These are phyloP conservation scores for Acacia pycnantha DNA, from an alignment of 331 rosid species.

Conservation along the genomic window DNA sequence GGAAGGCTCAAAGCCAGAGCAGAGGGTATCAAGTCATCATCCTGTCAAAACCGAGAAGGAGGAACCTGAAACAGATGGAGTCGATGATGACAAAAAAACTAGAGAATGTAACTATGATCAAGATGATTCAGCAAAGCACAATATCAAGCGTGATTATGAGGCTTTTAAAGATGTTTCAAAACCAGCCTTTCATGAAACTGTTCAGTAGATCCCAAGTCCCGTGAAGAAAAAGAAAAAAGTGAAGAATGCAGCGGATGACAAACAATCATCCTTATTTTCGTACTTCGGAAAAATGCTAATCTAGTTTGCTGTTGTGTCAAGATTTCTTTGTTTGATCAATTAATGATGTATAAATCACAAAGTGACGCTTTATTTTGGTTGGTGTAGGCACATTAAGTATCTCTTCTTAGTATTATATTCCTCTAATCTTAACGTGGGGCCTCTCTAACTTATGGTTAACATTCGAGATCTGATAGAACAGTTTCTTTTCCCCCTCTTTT, in stretches of 20 bases:
- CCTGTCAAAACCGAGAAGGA: conserved; percentile 39
- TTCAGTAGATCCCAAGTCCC: conserved; percentile 39
- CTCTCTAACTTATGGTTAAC: not conserved
- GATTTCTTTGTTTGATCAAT: conserved; percentile 14
- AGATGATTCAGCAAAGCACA: conserved; percentile 30
- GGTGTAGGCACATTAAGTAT: not conserved
- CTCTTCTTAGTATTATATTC: not conserved
- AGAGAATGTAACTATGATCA: conserved; percentile 16
- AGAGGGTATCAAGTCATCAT: conserved; percentile 16
- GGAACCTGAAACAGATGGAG: conserved; percentile 41
- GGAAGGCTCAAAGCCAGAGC: conserved; percentile 43
- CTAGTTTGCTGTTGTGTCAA: not conserved
- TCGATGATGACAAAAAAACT: conserved; percentile 33
- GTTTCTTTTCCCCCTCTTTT: not conserved
- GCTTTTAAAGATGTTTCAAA: conserved; percentile 45
- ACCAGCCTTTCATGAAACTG: conserved; percentile 25
- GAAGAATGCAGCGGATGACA: conserved; percentile 50
- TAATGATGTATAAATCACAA: conserved; percentile 22
- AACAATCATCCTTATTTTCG: conserved; percentile 67
- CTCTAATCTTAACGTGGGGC: not conserved
- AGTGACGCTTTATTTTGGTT: conserved; percentile 24
- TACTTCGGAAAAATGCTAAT: conserved; percentile 66
- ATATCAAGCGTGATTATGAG: conserved; percentile 55
- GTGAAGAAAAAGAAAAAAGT: conserved; percentile 54
- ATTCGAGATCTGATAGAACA: not conserved